A percentile compares a stretch with the other conserved stretches of the same genome.
Conservation (phyloP, 495 filamentous ascomycete species). For the Annulohypoxylon nitens region DNA sequence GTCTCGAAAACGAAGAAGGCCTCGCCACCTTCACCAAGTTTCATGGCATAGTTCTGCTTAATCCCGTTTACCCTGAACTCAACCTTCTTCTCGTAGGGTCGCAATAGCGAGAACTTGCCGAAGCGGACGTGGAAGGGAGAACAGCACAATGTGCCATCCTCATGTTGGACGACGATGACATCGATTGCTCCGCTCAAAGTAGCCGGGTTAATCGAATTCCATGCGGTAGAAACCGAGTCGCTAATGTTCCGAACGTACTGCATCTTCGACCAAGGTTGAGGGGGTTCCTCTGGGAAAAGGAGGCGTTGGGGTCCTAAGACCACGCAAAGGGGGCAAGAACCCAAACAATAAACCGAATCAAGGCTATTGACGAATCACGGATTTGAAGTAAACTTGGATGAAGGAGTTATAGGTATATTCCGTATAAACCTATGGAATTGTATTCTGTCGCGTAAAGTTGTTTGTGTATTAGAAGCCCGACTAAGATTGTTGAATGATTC, state of each 20-base stretch:
- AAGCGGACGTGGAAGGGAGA: conserved; percentile 99
- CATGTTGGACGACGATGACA: conserved; percentile 97
- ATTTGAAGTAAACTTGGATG: not conserved
- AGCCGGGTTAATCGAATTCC: conserved; percentile 99
- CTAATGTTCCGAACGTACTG: conserved; percentile 98
- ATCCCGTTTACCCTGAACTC: conserved; percentile 95
- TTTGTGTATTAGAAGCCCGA: not conserved
- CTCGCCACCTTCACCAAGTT: conserved; percentile 96
- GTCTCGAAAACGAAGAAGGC: conserved; percentile 99
- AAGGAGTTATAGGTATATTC: conserved; percentile 7
- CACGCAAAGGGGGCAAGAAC: conserved; percentile 21
- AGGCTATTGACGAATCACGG: conserved; percentile 8
- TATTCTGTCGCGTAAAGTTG: not conserved
- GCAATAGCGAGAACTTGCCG: conserved; percentile 95
- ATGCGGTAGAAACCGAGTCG: conserved; percentile 96
- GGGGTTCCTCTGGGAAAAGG: not conserved
- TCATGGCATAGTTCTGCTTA: conserved; percentile 97
- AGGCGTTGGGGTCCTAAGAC: conserved; percentile 31
- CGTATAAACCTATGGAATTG: conserved; percentile 10
- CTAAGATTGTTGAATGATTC: not conserved
- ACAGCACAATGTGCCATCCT: conserved; percentile 88
- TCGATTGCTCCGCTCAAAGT: conserved; percentile 98
- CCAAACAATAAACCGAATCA: conserved; percentile 15
- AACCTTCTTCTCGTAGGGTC: conserved; percentile 98
- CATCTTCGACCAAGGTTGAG: conserved; percentile 65